Conservation (phyloP, 208 protist genomes). For the Crithidia sp. region DNA sequence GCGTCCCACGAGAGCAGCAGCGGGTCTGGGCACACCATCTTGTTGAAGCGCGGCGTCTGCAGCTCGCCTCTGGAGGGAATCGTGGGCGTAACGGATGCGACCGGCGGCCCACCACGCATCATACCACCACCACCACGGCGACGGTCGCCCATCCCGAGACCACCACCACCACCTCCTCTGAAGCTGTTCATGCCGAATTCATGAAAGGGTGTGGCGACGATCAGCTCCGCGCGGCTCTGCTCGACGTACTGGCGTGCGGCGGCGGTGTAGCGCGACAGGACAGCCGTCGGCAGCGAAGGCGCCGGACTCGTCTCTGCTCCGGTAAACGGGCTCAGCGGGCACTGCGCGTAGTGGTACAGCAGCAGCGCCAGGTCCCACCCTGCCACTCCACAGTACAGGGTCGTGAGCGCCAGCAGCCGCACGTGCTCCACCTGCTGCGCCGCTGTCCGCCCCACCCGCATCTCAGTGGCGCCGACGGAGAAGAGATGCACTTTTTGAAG, state of each 20-base stretch:
- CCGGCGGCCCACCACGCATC: not conserved
- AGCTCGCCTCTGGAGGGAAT: conserved; percentile 59
- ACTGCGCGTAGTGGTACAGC: conserved; percentile 63
- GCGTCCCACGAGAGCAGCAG: conserved; percentile 41
- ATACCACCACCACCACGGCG: not conserved
- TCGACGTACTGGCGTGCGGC: conserved; percentile 54
- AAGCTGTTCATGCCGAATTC: conserved; percentile 10
- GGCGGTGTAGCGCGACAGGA: conserved; percentile 45
- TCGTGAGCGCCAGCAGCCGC: conserved; percentile 44
- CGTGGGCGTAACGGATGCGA: not conserved
- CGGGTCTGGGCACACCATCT: conserved; percentile 54
- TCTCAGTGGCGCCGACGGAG: conserved; percentile 50
- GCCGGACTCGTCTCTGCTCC: not conserved
- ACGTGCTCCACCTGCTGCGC: conserved; percentile 55
- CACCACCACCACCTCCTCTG: conserved; percentile 3
- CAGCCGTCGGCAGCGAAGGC: conserved; percentile 22
- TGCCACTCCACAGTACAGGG: conserved; percentile 47
- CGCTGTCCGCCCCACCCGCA: conserved; percentile 54
- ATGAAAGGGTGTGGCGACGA: conserved; percentile 25
- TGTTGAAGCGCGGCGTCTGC: conserved; percentile 50
- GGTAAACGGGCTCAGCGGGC: conserved; percentile 16
- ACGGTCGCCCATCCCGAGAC: not conserved
- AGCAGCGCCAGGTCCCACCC: conserved; percentile 37
- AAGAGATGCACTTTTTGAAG: conserved; percentile 70
- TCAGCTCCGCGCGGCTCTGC: conserved; percentile 24